Evolutionary conservation across 805 yeast species (phyloP).

Genomic region (Priceomyces castillae): DNA sequence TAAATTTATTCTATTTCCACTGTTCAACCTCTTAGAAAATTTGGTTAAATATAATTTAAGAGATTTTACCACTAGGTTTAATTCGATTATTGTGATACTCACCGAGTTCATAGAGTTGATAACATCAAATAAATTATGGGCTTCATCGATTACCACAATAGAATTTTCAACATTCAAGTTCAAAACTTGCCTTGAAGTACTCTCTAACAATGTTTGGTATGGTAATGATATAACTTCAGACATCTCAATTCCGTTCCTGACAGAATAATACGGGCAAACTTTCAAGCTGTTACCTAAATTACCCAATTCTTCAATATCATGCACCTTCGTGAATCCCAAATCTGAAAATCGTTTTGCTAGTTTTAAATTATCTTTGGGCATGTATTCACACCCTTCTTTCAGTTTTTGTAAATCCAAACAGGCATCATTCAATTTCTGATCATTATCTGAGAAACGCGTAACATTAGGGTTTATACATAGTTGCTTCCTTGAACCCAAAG

Average conservation of each 20-base stretch:
- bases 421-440: constrained; percentile 68
- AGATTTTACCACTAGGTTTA: constrained; percentile 44
- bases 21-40: constrained; percentile 62
- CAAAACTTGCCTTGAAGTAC: constrained; percentile 55
- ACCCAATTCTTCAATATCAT: constrained; percentile 79
- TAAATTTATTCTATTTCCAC: constrained; percentile 69
- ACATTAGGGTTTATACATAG: constrained; percentile 74
- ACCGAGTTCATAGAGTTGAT: constrained; percentile 68
- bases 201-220: constrained; percentile 71
- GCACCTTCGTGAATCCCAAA: constrained; percentile 50
- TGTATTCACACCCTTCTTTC: constrained; percentile 24
- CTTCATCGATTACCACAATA: constrained; percentile 84
- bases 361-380: constrained; percentile 22
- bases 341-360: constrained; percentile 49
- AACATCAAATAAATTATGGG: constrained; percentile 83
- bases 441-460: constrained; percentile 42
- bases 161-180: constrained; percentile 59
- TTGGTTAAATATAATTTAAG: constrained; percentile 54
- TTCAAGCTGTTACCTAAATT: constrained; percentile 52
- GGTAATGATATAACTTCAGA: constrained; percentile 84
- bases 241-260: constrained; percentile 51
- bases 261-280: constrained; percentile 82
- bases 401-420: constrained; percentile 67
- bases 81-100: constrained; percentile 48
- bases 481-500: constrained; percentile 83